Evolutionary conservation across 257 asterid species (phyloP), one percentile per base, ranked within the genome.

Genomic region (Anisodus tanguticus): DNA sequence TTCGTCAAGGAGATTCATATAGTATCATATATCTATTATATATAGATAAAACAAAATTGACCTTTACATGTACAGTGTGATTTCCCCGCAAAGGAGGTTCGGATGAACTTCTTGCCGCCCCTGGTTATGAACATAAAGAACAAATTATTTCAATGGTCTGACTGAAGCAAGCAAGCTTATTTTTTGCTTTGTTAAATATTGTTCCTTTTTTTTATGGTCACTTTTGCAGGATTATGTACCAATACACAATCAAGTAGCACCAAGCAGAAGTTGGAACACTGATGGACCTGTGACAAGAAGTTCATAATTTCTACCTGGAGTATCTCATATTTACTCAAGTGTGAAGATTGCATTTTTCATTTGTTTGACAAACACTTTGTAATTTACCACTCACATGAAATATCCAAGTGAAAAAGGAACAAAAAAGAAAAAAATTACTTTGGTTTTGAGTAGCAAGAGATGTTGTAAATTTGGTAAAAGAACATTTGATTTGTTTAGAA

Each of bases 171-270:
- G 55, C 55, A 51, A 6, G 0, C 11, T 9, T 51, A 8, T 51
- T 31, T 6, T 51, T 51, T 51, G 55, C 6, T 51, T 51, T 51
- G 55, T 22, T 70, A 41, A 31, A 41, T 4, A 43, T 43, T 41
- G 15, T 37, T 41, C 2, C 6, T 12, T 19, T 60, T 22, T 0
- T 63, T 22, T 22, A 26, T 84, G n/a, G 63, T 85, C 37, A 59
- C 83, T 70, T 69, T 72, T 86, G 88, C 90, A 92, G 94, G 90
- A 83, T 62, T 85, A 88, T 78, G 78, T 58, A 81, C 92, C 92
- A 76, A 60, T 66, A 80, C 93, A 88, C 39, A 35, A 83, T 81
- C 91, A 88, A 87, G 89, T 78, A 58, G 87, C 91, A 85, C 85
- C 92, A n/a, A 88, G 89, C 39, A 83, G 74, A 66, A 87, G 85